phyloP scores from a whole-genome alignment of 2,329 filamentous ascomycete species.

The Cladosporium sp. region DNA sequence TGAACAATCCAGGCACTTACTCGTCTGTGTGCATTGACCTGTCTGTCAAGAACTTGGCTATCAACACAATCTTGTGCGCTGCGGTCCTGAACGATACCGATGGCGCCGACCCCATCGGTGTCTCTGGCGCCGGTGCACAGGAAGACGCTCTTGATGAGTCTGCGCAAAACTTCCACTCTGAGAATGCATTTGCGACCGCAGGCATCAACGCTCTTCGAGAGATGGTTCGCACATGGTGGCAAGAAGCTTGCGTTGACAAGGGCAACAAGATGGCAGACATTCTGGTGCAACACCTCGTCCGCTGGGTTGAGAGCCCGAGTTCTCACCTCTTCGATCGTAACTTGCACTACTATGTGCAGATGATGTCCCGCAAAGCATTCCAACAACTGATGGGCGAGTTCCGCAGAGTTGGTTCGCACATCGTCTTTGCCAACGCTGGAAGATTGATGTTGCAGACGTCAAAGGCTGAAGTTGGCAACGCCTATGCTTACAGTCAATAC shows the following conservation, averaged over 20 bases:
- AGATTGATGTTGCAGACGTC: constrained; percentile 89
- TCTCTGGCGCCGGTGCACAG: constrained; percentile 67
- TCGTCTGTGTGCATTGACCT: constrained; percentile 95
- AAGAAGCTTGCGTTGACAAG: constrained; percentile 65
- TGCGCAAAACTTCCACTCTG: constrained; percentile 68
- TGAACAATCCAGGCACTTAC: constrained; percentile 92
- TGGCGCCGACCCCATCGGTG: constrained; percentile 77
- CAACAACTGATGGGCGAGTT: constrained; percentile 97
- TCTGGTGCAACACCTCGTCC: constrained; percentile 92
- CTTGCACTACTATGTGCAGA: constrained; percentile 94
- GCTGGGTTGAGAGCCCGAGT: constrained; percentile 91
- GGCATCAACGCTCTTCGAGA: constrained; percentile 87
- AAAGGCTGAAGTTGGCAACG: constrained; percentile 93
- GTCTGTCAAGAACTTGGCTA: constrained; percentile 87
- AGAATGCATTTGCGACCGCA: constrained; percentile 88
- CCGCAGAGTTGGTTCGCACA: constrained; percentile 85
- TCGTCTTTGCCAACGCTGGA: constrained; percentile 91
- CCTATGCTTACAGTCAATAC: constrained; percentile 94
- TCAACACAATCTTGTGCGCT: constrained; percentile 95
- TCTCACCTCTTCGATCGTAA: constrained; percentile 94
- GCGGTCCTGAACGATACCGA: constrained; percentile 96
- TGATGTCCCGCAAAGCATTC: constrained; percentile 96
- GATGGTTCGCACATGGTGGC: constrained; percentile 99
- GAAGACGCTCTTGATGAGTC: constrained; percentile 59
- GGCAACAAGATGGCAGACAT: constrained; percentile 94